Percentiles rank a stretch among this genome's conserved stretches.
These are phyloP conservation scores for Phytophthora sansomeana DNA, from an alignment of 352 stramenopile genomes.

Conservation along the genomic window DNA sequence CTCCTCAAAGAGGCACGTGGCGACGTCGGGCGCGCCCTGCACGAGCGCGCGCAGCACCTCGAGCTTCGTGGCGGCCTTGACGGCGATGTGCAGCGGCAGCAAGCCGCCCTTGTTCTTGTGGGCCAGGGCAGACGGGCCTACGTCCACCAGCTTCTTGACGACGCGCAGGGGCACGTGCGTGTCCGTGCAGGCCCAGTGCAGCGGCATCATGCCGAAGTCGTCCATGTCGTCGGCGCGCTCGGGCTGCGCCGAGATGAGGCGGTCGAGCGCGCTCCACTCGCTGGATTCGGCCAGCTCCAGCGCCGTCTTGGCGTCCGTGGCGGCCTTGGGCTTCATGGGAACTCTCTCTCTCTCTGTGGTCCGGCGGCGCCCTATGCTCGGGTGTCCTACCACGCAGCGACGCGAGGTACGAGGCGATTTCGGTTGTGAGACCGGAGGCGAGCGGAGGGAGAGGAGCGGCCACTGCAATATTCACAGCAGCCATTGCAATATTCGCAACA, in stretches of 20 bases:
- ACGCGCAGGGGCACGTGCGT: constrained; percentile 69
- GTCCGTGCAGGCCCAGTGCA: constrained; percentile 88
- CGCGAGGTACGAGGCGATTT: constrained; percentile 22
- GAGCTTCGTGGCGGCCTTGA: constrained; percentile 78
- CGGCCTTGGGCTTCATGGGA: constrained; percentile 38
- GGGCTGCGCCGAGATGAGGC: constrained; percentile 56
- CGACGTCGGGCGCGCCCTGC: constrained; percentile 46
- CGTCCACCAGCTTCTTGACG: constrained; percentile 73
- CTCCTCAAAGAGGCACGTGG: constrained; percentile 62
- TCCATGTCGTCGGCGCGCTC: constrained; percentile 77
- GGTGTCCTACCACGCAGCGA: not conserved
- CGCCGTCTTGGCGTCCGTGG: constrained; percentile 48
- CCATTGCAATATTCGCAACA: constrained; percentile 12
- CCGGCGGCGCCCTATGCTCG: too few species aligned
- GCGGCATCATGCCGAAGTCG: constrained; percentile 88
- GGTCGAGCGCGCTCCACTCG: constrained; percentile 73
- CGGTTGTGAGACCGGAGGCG: constrained; percentile 42
- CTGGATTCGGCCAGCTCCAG: constrained; percentile 79
- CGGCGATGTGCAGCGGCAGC: constrained; percentile 81
- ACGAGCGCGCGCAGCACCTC: constrained; percentile 73
- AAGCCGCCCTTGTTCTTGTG: constrained; percentile 84
- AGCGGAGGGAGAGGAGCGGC: constrained; percentile 26
- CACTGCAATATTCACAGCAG: too few species aligned
- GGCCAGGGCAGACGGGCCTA: constrained; percentile 54
- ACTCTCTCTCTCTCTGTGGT: not conserved